Base-by-base conservation (phyloP, 352 stramenopile species). In the Phytopythium helicoides region DNA sequence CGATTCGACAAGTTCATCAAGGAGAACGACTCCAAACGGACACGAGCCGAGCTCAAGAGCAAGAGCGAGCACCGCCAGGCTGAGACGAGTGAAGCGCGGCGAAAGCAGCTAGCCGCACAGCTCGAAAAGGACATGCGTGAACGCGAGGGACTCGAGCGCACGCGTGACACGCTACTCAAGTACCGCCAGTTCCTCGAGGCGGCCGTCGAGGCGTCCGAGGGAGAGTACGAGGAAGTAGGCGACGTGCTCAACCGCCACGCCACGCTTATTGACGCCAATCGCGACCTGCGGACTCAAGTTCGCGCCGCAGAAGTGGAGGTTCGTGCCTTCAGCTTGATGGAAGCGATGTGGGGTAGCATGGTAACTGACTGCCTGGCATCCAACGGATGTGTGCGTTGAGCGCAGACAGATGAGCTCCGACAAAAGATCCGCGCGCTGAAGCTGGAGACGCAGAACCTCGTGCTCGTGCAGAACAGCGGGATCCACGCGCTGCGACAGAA, bases 1-100 rank as follows among this genome's bases (percentile, higher is more conserved):
- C 86, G 87, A 16, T 97, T 97, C 56, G 89, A 97, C 52, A 96
- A 96, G 47, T 97, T 97, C 56, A 96, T 97, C 58, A 94, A 97
- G 56, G 88, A 97, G 58, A 97, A 97, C 58, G 88, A 97, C 57
- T 86, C 85, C 0, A 97, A 97, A 56, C 70, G 88, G 34, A 87
- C 76, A 39, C 71, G 86, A 22, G 91, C 89, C 8, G 89, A 97
- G 58, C 58, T 92, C 8, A 97, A 97, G 59, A 71, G 67, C 36
- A 97, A 96, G 64, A 86, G 77, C 2, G 89, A 97, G 56, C 71
- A 86, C 45, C 73, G 85, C 19, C 60, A 81, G 28, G 61, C 70
- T 23, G 82, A 95, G 52, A 62, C 82, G 15, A 94, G 94, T 55
- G 85, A 95, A 34, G 51, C 75, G 44, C 81, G 91, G 23, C 87